These are phyloP conservation scores for Aspergillus hancockii DNA, from an alignment of 495 filamentous ascomycete genomes.

Conservation along the genomic window DNA sequence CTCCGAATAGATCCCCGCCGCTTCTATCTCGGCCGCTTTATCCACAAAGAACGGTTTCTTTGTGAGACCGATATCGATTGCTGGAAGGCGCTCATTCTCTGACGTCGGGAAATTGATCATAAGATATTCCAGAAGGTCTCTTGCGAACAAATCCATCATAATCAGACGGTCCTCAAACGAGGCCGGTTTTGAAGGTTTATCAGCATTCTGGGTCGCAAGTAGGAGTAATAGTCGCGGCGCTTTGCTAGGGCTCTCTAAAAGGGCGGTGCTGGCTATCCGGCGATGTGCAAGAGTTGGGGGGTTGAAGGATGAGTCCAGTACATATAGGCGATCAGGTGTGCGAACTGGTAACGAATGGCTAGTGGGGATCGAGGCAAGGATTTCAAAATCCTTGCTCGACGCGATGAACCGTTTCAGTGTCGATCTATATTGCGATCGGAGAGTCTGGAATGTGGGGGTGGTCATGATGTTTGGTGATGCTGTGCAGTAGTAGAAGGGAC, in stretches of 20 bases:
- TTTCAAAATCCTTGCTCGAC: constrained; percentile 56
- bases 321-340: constrained; percentile 58
- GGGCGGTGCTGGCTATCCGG: constrained; percentile 68
- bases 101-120: constrained; percentile 10
- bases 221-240: constrained; percentile 70
- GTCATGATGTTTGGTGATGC: constrained; percentile 8
- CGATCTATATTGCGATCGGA: constrained; percentile 35
- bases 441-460: constrained; percentile 40
- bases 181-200: constrained; percentile 85
- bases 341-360: constrained; percentile 18
- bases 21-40: constrained; percentile 71
- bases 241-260: constrained; percentile 40
- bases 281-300: constrained; percentile 85
- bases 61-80: constrained; percentile 79
- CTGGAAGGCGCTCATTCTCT: constrained; percentile 25
- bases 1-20: constrained; percentile 49
- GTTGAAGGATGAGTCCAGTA: constrained; percentile 96
- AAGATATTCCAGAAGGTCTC: constrained; percentile 53
- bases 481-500: neutral
- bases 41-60: constrained; percentile 83
- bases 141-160: constrained; percentile 84
- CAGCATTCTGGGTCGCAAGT: constrained; percentile 87
- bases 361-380: constrained; percentile 56
- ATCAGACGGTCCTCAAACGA: constrained; percentile 76
- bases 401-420: constrained; percentile 59